Base-by-base conservation (phyloP, 2,329 filamentous ascomycete species). In the Clonostachys rosea region DNA sequence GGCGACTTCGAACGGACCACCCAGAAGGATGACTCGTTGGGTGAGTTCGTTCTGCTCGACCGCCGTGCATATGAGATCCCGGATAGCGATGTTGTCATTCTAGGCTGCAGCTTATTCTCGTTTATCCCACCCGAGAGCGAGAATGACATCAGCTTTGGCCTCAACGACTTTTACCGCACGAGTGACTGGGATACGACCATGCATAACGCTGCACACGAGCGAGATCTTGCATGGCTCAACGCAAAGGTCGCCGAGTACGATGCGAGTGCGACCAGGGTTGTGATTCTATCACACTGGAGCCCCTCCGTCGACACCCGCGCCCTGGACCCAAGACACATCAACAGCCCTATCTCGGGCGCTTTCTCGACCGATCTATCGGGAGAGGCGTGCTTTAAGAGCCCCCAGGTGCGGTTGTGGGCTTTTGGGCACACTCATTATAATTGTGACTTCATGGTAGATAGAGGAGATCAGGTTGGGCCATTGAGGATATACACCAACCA, bases 111-210 rank as follows among this genome's bases (percentile, higher is more conserved):
- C 3, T 62, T 83, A 4, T 78, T 75, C 59, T 81, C 78, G 1
- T 47, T 57, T 9, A 60, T 82, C 24, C 63, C 67, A 1, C 46
- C 62, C 1, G 55, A 64, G n/a, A 61, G 68, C 7, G 51, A 55
- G 8, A 59, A 64, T 34, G 54, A 48, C 0, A 69, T 81, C 13
- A 66, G 64, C 43, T 55, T 67, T 35, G 63, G 70, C 0, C 52
- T 81, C 9, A 75, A 76, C 41, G 76, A 81, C 59, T 82, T 81
- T 51, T 75, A 68, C 52, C 54, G 68, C 1, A 78, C 67, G n/a
- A 42, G 55, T 1, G 56, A 64, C 6, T 75, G 72, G 70, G 56
- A 59, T 12, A 52, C 70, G 1, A 56, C 59, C 2, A 30, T 54
- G 16, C 72, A 76, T 54, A 66, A 61, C 34, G 55, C 48, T 5